Conservation (phyloP, 495 filamentous ascomycete species). For the Penicillium flavigenum region DNA sequence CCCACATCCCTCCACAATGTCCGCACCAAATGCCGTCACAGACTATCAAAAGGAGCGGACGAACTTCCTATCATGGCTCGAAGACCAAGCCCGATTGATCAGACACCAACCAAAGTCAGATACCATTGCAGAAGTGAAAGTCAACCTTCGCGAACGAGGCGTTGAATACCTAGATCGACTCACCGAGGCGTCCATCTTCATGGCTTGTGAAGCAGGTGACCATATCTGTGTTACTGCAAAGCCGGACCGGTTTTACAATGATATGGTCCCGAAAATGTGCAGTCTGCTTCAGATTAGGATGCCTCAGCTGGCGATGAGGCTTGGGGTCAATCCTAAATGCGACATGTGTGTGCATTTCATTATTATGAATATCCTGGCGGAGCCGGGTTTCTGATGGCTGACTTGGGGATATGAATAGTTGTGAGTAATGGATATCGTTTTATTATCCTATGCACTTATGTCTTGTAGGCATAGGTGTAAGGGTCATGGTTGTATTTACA, state of each 20-base stretch:
- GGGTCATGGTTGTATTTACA: background rate
- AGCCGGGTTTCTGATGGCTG: background rate
- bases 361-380: background rate
- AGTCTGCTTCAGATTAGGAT: background rate
- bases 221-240: background rate
- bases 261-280: background rate
- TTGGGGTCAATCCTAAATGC: background rate
- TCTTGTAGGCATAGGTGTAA: background rate
- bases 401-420: background rate
- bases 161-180: background rate
- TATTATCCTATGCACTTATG: background rate
- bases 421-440: background rate
- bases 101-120: background rate
- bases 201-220: background rate
- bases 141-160: background rate
- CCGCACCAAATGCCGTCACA: background rate
- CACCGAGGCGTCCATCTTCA: background rate
- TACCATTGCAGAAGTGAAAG: background rate
- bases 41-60: background rate
- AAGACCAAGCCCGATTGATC: background rate
- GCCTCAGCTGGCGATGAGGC: background rate
- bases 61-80: background rate
- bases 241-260: background rate
- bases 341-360: constrained; percentile 5
- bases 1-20: background rate